phyloP scores from a whole-genome alignment of 805 yeast species.

The Lachancea sp. region DNA sequence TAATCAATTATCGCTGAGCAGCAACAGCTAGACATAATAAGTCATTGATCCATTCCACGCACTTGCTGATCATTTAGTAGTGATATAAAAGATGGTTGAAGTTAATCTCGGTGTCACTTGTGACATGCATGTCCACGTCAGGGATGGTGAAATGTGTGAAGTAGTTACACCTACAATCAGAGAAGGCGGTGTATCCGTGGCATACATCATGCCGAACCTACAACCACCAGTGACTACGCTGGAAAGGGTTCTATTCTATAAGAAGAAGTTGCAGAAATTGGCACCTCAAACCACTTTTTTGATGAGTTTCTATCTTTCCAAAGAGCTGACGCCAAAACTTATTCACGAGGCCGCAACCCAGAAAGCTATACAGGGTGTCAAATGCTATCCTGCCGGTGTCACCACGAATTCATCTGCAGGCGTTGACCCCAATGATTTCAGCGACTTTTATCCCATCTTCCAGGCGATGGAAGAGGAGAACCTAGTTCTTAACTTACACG shows the following conservation, averaged over 20 bases:
- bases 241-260: constrained; percentile 65
- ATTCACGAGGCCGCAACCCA: constrained; percentile 68
- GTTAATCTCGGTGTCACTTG: constrained; percentile 61
- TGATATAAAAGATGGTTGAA: constrained; percentile 8
- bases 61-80: neutral
- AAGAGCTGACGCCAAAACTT: constrained; percentile 77
- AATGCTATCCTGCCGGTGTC: constrained; percentile 98
- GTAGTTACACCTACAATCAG: constrained; percentile 83
- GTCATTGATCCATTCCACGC: neutral
- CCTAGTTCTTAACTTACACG: constrained; percentile 83
- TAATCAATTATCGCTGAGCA: too few relatives aligned
- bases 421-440: constrained; percentile 88
- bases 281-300: constrained; percentile 82
- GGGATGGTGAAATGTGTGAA: constrained; percentile 92
- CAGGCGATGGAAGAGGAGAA: constrained; percentile 76
- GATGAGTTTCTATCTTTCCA: constrained; percentile 82
- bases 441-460: constrained; percentile 82
- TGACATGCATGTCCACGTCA: constrained; percentile 93
- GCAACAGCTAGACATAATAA: too few relatives aligned
- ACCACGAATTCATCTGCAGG: constrained; percentile 95
- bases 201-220: constrained; percentile 93
- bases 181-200: constrained; percentile 86
- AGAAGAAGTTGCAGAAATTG: constrained; percentile 50
- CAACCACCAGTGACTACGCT: constrained; percentile 86
- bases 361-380: constrained; percentile 76